Base-by-base conservation (phyloP, 495 filamentous ascomycete species). In the Lasiosphaeriaceae sp. region DNA sequence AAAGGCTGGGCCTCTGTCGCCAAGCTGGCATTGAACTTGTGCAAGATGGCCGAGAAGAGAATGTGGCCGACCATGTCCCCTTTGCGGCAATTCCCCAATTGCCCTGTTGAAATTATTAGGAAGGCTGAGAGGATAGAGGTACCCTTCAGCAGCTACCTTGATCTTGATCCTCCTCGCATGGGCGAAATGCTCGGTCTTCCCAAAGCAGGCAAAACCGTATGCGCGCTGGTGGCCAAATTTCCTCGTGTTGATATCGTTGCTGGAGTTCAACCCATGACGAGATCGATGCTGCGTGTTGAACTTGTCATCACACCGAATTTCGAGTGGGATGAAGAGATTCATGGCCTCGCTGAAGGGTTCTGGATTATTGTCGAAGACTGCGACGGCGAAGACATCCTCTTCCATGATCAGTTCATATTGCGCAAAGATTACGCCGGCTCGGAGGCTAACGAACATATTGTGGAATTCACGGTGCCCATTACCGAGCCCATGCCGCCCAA, bases 11-110 rank as follows among this genome's bases (percentile, higher is more conserved):
- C 95, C 8, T 90, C 86, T 14, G 95, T 97, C 12, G 89, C 94
- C 9, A 96, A 93, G 75, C 89, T 86, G 56, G 91, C 95, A 5
- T 80, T 99, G 31, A 90, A 97, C 62, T 78, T 99, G 39, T 99
- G 94, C 75, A 99, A 99, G 75, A 97, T 96, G 92, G 93, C 93
- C 2, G 94, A 99, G 77, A 96, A 95, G 79, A 80, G 95, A 22
- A 97, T 97, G 94, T 99, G 94, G 94, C 92, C 92, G 6, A 96
- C 92, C 20, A 97, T 97, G 94, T 88, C 90, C 19, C 94, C 94
- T 7, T 81, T 99, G 9, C 80, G 95, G 39, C 94, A 99, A 65
- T 97, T 97, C 67, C 85, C 89, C 1, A 75, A 74, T 37, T 95
- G 90, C 60, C 83, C 91, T 12, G 74, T 82, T 31, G 95, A 99